phyloP scores from a whole-genome alignment of 2,329 filamentous ascomycete genomes.

The Aspergillus sergii region DNA sequence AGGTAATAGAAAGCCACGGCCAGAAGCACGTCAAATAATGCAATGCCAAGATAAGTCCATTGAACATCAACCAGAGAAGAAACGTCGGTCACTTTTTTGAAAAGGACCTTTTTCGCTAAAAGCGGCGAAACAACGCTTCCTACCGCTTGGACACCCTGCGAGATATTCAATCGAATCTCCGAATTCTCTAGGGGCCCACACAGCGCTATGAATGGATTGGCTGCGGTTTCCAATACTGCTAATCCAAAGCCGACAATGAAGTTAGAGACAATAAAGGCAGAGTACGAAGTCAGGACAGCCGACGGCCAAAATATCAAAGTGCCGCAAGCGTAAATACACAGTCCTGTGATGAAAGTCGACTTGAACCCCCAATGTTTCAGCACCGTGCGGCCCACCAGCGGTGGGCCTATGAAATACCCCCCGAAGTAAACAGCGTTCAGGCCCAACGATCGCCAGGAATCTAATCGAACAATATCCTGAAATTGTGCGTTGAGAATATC shows the following conservation, averaged over 20 bases:
- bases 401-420: constrained; percentile 60
- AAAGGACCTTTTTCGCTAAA: constrained; percentile 61
- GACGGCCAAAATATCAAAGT: constrained; percentile 67
- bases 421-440: constrained; percentile 63
- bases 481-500: constrained; percentile 74
- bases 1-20: constrained; percentile 64
- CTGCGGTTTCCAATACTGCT: constrained; percentile 61
- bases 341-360: constrained; percentile 61
- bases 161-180: constrained; percentile 62
- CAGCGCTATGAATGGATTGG: constrained; percentile 64
- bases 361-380: constrained; percentile 65
- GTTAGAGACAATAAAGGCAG: constrained; percentile 63
- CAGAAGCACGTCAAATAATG: constrained; percentile 61
- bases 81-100: constrained; percentile 52
- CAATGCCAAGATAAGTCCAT: constrained; percentile 67
- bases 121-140: constrained; percentile 63
- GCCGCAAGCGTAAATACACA: constrained; percentile 65
- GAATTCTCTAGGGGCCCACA: constrained; percentile 64
- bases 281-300: constrained; percentile 63
- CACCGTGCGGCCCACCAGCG: constrained; percentile 57
- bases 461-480: constrained; percentile 50
- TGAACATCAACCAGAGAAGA: constrained; percentile 62
- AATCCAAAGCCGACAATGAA: constrained; percentile 64
- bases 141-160: constrained; percentile 63
- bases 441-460: constrained; percentile 43